phyloP scores from a whole-genome alignment of 257 asterid species.

The Solanum ahanhuiri region DNA sequence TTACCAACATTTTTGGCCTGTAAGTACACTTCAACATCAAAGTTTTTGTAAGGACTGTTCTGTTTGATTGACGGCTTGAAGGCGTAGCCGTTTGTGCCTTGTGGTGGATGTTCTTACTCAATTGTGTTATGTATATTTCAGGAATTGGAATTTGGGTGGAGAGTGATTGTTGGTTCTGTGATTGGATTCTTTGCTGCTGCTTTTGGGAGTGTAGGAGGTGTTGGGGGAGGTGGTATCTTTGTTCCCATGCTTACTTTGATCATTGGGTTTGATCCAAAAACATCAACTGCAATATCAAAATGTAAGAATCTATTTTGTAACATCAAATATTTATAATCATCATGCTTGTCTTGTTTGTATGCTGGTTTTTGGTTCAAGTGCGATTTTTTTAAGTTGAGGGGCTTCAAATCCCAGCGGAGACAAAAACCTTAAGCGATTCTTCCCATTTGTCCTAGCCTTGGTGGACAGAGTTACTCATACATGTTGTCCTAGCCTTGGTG shows the following conservation, averaged over 20 bases:
- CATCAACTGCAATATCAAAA: constrained; percentile 55
- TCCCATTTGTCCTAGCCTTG: too few relatives aligned
- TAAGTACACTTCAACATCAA: constrained; percentile 11
- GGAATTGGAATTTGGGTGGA: constrained; percentile 42
- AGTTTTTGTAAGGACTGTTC: not conserved
- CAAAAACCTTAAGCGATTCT: too few relatives aligned
- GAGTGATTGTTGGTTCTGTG: constrained; percentile 32
- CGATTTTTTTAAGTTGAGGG: not conserved
- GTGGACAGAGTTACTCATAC: too few relatives aligned
- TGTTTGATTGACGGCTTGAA: not conserved
- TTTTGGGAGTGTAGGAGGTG: constrained; percentile 60
- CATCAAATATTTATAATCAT: not conserved
- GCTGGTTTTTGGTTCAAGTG: not conserved
- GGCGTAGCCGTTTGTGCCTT: not conserved
- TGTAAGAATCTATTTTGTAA: constrained; percentile 16
- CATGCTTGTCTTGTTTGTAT: not conserved
- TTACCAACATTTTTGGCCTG: constrained; percentile 45
- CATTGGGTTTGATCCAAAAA: constrained; percentile 45
- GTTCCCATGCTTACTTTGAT: constrained; percentile 52
- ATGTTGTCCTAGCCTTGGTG: too few relatives aligned
- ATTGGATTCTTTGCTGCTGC: constrained; percentile 66
- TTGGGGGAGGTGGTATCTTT: constrained; percentile 57
- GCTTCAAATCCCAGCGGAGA: not conserved
- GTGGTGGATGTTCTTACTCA: not conserved
- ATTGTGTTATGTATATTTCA: not conserved